Evolutionary conservation across 1,284 basidiomycete species (phyloP), one percentile per base, ranked within the genome.

Genomic region (Uromyces viciae-fabae): DNA sequence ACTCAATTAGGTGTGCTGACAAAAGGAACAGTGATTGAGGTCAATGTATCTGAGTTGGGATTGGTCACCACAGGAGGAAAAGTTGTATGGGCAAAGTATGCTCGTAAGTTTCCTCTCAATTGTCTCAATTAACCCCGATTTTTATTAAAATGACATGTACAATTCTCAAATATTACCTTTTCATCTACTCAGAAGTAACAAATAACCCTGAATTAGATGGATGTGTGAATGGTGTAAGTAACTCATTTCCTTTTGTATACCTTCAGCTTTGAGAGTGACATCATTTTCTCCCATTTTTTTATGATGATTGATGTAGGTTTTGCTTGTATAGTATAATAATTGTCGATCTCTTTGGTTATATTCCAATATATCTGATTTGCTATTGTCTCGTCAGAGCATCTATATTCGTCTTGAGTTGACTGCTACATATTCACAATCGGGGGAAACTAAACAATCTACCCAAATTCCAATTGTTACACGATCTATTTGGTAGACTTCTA

Each of bases 31-130:
- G 92, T 99, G 83, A 92, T 99, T 84, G 97, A 99, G 86, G 96
- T 99, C 85, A 99, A 99, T 85, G 96, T 96, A 25, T 94, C 93
- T 72, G 95, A 98, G 87, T 88, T 98, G 82, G 97, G 97, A 83
- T 92, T 99, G 91, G 97, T 99, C 77, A 99, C 97, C n/a, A 93
- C 97, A 1, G 95, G 96, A 76, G 97, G 97, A 83, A 99, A 99
- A 86, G 90, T 90, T 33, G 90, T 90, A 0, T 91, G 89, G 89
- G 89, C 88, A n/a, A 88, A 87, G 86, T 84, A 85, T 85, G 79
- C 79, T 74, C 79, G 79, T 81, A 8, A 81, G 79, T 81, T 38
- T 3, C 22, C 46, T 40, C 49, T 36, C 42, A 19, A 14, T 31
- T 9, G 22, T 72, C 40, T 4, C 19, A 0, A 40, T n/a, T n/a